These are phyloP conservation scores for Mangifera indica DNA, from an alignment of 345 rosid species.

Conservation along the genomic window DNA sequence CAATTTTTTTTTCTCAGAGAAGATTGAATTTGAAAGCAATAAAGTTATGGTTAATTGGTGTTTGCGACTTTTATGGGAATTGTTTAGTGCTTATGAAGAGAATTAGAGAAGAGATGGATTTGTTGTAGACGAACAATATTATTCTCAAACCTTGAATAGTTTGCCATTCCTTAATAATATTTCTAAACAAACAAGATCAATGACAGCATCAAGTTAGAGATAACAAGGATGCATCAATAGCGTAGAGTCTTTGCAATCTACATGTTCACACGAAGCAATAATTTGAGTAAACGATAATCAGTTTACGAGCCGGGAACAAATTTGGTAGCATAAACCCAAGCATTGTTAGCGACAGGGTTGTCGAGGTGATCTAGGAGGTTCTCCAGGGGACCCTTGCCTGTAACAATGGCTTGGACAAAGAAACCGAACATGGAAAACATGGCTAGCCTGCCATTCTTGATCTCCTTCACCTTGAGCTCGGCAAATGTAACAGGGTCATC, in stretches of 20 bases:
- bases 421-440: conserved; percentile 99
- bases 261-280: conserved; percentile 10
- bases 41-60: no score
- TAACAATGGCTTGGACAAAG: conserved; percentile 95
- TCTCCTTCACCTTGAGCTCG: conserved; percentile 96
- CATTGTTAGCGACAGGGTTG: conserved; percentile 94
- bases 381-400: conserved; percentile 93
- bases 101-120: no score
- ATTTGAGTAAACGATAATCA: not conserved
- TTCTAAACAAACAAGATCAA: not conserved
- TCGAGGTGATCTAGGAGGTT: conserved; percentile 90
- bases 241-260: conserved; percentile 6
- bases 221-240: conserved; percentile 18
- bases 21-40: no score
- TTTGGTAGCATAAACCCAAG: conserved; percentile 96
- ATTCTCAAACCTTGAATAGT: not conserved
- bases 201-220: not conserved
- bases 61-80: no score
- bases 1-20: no score
- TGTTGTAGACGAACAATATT: not conserved
- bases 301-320: conserved; percentile 76
- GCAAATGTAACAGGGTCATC: conserved; percentile 85
- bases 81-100: no score
- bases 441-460: conserved; percentile 90
- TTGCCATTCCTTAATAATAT: not conserved